A percentile compares a stretch with the other conserved stretches of the same genome.
phyloP scores from a whole-genome alignment of 169 alveolate species.

The Plasmodium malariae region DNA sequence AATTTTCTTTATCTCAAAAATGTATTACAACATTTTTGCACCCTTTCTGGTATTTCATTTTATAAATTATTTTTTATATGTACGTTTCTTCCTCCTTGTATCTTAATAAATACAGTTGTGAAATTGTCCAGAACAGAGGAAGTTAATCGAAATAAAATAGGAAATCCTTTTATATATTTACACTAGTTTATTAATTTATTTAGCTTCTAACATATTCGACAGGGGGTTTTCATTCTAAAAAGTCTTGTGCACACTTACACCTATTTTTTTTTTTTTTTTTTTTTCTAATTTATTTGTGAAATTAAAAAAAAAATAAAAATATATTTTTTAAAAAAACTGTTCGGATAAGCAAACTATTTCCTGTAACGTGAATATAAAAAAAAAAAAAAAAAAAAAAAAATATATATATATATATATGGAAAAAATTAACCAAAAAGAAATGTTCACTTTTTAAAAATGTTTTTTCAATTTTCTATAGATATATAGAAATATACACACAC shows the following conservation, averaged over 20 bases:
- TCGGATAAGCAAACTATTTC: background rate
- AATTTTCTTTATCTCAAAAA: too few relatives aligned
- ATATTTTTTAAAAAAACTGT: background rate
- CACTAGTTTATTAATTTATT: background rate
- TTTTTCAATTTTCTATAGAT: too few relatives aligned
- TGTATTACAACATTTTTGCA: too few relatives aligned
- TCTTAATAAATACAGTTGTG: background rate
- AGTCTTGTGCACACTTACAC: background rate
- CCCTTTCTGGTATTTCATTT: too few relatives aligned
- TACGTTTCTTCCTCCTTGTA: too few relatives aligned
- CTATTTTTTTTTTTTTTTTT: background rate
- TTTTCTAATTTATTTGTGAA: background rate
- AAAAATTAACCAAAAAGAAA: too few relatives aligned
- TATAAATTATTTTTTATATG: too few relatives aligned
- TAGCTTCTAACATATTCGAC: background rate
- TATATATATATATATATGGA: too few relatives aligned
- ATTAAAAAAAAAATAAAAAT: background rate
- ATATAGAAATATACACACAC: too few relatives aligned
- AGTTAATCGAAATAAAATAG: background rate
- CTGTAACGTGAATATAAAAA: too few relatives aligned
- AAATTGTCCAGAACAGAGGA: background rate
- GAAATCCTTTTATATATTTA: background rate
- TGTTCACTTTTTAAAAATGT: too few relatives aligned
- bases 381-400: too few relatives aligned
- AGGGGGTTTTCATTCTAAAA: background rate